Conservation (phyloP, 495 filamentous ascomycete species). For the Penicillium malachiteum region DNA sequence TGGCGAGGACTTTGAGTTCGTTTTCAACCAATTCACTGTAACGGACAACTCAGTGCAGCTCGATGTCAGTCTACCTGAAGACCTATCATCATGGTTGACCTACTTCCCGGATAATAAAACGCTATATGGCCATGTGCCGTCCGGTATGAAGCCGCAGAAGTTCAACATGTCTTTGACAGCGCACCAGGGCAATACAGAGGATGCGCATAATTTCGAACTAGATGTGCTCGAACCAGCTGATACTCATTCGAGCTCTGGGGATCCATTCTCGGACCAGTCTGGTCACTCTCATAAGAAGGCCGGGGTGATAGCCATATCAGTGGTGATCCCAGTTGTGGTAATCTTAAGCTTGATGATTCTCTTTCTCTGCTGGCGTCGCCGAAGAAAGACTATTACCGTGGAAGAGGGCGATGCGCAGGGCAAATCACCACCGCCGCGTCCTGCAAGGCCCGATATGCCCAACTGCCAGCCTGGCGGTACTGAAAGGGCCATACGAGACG, state of each 20-base stretch:
- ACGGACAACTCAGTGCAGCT: constrained; percentile 53
- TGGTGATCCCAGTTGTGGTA: constrained; percentile 41
- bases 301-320: constrained; percentile 45
- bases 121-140: constrained; percentile 64
- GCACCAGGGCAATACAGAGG: constrained; percentile 43
- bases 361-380: constrained; percentile 44
- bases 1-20: constrained; percentile 64
- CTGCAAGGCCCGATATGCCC: constrained; percentile 24
- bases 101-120: constrained; percentile 58
- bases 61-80: constrained; percentile 48
- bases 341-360: constrained; percentile 36
- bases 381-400: constrained; percentile 21
- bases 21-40: constrained; percentile 56
- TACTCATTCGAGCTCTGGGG: constrained; percentile 13
- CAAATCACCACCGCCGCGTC: constrained; percentile 24
- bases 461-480: constrained; percentile 31
- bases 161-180: constrained; percentile 53
- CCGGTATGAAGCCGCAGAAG: constrained; percentile 35
- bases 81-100: constrained; percentile 61
- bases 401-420: constrained; percentile 30
- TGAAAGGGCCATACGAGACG: constrained; percentile 23
- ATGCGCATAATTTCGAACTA: constrained; percentile 52
- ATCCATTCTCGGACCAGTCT: constrained; percentile 20
- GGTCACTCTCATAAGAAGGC: constrained; percentile 32
- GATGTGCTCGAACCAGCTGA: constrained; percentile 37